Base-by-base conservation (phyloP, 768 basidiomycete genomes). In the Serendipita sp. region DNA sequence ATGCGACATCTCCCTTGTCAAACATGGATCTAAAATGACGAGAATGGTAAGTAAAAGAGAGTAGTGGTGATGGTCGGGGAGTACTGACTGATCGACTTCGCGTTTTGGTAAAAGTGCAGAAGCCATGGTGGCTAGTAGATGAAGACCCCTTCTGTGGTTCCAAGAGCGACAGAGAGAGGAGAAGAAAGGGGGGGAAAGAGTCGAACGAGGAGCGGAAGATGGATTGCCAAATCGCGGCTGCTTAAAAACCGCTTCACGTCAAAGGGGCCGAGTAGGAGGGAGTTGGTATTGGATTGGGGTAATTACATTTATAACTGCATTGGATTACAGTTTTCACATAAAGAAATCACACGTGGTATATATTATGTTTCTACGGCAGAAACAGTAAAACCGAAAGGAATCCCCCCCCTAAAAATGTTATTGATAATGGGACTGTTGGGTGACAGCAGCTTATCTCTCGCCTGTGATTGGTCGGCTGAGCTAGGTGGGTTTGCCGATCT, bases 1-100 rank as follows among this genome's bases (percentile, higher is more conserved):
- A 89, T 7, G 84, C 75, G 15, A 88, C 72, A 76, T 89, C 86
- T 44, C 88, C 86, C 23, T 80, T 78, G 73, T 88, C 80, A 73
- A 83, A 89, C 44, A 32, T 38, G 32, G 34, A 48, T 66, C 64
- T 56, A 63, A 35, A 36, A 65, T 23, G 56, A 32, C 32, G 10
- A 28, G 18, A 28, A 60, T 10, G 30, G 30, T 8, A n/a, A 51
- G 8, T 51, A 56, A 8, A 32, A 51, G 44, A 16, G 56, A 18
- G 18, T 30, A 11, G 18, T 23, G 23, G 23, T 23, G 23, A 1
- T 23, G 3, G 48, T 51, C 28, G 32, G 48, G 35, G 66, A 3
- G n/a, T n/a, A 45, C 62, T 63, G 10, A 67, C 48, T 47, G 32
- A 35, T 60, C 56, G 23, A 60, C 56, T n/a, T 23, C 56, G 16